Conservation (phyloP, 768 basidiomycete genomes). For the Russula sp. region DNA sequence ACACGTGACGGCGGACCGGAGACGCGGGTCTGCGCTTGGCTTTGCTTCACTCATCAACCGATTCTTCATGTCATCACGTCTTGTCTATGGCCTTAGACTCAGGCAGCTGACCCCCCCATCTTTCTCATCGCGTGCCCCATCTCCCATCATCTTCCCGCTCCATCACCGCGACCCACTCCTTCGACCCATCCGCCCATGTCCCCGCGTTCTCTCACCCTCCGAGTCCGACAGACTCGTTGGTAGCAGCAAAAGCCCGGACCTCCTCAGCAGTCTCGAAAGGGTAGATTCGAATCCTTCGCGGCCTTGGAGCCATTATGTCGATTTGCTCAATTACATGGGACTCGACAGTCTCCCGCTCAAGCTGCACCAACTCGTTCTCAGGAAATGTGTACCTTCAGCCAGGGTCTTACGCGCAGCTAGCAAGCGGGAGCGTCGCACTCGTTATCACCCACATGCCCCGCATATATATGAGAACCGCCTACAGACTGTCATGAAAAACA, state of each 20-base stretch:
- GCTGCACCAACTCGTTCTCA: constrained; percentile 66
- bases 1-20: constrained; percentile 7
- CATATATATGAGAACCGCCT: constrained; percentile 67
- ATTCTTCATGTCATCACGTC: constrained; percentile 27
- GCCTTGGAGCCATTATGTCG: constrained; percentile 66
- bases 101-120: constrained; percentile 15
- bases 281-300: constrained; percentile 40
- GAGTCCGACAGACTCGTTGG: constrained; percentile 23
- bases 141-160: constrained; percentile 18
- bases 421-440: constrained; percentile 43
- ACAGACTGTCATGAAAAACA: constrained; percentile 65
- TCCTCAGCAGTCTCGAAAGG: constrained; percentile 23
- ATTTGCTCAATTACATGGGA: constrained; percentile 50
- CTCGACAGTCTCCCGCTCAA: constrained; percentile 55
- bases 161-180: constrained; percentile 1
- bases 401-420: constrained; percentile 45
- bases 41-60: constrained; percentile 3
- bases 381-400: constrained; percentile 56
- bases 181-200: constrained; percentile 5
- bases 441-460: constrained; percentile 39
- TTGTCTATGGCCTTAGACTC: constrained; percentile 21
- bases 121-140: constrained; percentile 6
- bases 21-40: too few species aligned
- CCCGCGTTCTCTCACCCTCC: constrained; percentile 17
- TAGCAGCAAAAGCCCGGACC: constrained; percentile 27